These are phyloP conservation scores for Ramularia collo-cygni DNA, from an alignment of 2,329 filamentous ascomycete species.

Conservation along the genomic window DNA sequence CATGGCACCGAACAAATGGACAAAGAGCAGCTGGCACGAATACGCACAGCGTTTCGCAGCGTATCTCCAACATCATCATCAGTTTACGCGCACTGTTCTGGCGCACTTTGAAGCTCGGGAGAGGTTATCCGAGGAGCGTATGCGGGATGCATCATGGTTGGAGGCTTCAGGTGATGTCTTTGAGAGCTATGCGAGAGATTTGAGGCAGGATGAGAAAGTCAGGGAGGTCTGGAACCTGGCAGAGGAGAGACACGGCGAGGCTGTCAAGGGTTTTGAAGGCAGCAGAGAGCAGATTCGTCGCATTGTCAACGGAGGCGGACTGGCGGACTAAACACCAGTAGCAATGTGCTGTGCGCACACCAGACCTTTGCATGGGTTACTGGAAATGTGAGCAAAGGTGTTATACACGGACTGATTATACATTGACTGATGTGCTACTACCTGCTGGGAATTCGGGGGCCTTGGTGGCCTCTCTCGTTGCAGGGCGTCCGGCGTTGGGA, in stretches of 20 bases:
- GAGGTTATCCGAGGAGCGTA: conserved; percentile 32
- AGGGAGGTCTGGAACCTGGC: conserved; percentile 55
- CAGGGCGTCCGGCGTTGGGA: too few relatives aligned
- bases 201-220: conserved; percentile 59
- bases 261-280: conserved; percentile 52
- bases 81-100: conserved; percentile 50
- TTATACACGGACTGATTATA: too few relatives aligned
- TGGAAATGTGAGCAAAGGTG: too few relatives aligned
- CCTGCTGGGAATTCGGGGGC: too few relatives aligned
- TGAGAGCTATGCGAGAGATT: conserved; percentile 51
- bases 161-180: conserved; percentile 50
- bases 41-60: conserved; percentile 48
- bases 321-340: conserved; percentile 20
- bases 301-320: conserved; percentile 14
- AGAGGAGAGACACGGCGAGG: conserved; percentile 53
- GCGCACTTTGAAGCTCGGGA: conserved; percentile 49
- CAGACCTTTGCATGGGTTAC: too few relatives aligned
- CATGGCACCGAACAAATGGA: conserved; percentile 36
- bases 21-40: conserved; percentile 42
- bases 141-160: conserved; percentile 45
- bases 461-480: too few relatives aligned
- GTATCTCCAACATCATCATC: conserved; percentile 52
- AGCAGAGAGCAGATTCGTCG: conserved; percentile 37
- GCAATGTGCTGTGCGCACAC: too few relatives aligned
- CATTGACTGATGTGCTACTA: too few relatives aligned